These are phyloP conservation scores for Rugonectria rugulosa DNA, from an alignment of 2,329 filamentous ascomycete genomes.

Conservation along the genomic window DNA sequence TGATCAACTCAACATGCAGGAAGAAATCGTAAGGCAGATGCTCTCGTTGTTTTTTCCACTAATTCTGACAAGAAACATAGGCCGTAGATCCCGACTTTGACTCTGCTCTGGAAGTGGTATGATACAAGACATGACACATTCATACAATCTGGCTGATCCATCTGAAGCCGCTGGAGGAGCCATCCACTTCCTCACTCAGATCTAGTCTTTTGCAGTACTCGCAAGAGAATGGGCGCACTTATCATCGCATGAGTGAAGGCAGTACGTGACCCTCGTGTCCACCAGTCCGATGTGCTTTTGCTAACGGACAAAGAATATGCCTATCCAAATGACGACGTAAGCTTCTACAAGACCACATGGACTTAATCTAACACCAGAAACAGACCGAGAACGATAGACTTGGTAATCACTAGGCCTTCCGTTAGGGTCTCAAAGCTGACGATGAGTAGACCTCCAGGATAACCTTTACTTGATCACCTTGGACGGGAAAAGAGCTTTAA, in stretches of 20 bases:
- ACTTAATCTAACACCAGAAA: no score
- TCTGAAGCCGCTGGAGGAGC: background rate
- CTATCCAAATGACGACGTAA: background rate
- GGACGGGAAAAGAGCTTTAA: constrained; percentile 14
- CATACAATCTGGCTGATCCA: background rate
- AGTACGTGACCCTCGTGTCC: background rate
- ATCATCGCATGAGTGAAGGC: background rate
- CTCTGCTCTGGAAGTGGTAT: background rate
- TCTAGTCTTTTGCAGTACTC: background rate
- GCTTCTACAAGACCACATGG: background rate
- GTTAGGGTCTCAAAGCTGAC: no score
- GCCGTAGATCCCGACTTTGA: background rate
- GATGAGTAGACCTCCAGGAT: constrained; percentile 19
- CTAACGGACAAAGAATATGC: background rate
- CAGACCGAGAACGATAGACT: no score
- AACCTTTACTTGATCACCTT: constrained; percentile 24
- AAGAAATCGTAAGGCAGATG: no score
- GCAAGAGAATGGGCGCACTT: background rate
- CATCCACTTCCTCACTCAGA: background rate
- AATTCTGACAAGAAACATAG: background rate
- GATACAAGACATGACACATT: background rate
- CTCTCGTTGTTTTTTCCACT: no score
- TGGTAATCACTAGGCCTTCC: no score
- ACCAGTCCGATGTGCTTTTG: background rate
- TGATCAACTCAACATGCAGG: no score